Base-by-base conservation (phyloP, 2,329 filamentous ascomycete genomes). In the Chaetothyriales sp. region DNA sequence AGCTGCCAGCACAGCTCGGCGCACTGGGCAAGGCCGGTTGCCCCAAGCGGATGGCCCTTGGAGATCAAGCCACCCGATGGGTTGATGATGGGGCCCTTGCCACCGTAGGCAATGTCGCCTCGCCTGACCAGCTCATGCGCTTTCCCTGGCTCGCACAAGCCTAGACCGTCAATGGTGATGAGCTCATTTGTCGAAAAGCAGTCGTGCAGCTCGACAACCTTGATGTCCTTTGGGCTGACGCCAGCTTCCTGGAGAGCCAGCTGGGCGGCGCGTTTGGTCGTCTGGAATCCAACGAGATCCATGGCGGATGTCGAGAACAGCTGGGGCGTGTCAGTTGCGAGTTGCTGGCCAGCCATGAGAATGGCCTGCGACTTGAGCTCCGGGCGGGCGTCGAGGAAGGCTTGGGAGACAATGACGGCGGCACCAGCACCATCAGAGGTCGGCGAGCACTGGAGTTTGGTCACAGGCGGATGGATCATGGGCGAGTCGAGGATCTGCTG, bases 1-100 rank as follows among this genome's bases (percentile, higher is more conserved):
- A 96, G 73, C 64, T 96, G 90, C 90, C 90, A 96, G 25, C 93
- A 85, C n/a, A 96, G 73, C 70, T 96, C 90, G 2, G 90, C 86
- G 65, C 89, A 95, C 70, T 96, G 90, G 10, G 90, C 92, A 49
- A 96, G 76, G 12, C 92, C 90, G 0, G 87, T 94, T 0, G 90
- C 90, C 32, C 90, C 90, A 3, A 96, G 80, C 0, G 92, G 90
- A 66, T 96, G 90, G 45, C 90, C 90, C 73, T 96, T 96, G 55
- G 84, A 92, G 62, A 96, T 96, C 52, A 96, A 77, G 1, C 92
- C 92, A 44, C 90, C 92, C 0, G 86, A 94, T 0, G 90, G 90
- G 69, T 96, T 96, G 66, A 96, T 79, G 55, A 96, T 77, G 10
- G 32, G 55, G 1, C 56, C 73, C 55, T 74, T 79, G 46, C 85